These are phyloP conservation scores for Babesia ovata DNA, from an alignment of 169 alveolate genomes.

Conservation along the genomic window DNA sequence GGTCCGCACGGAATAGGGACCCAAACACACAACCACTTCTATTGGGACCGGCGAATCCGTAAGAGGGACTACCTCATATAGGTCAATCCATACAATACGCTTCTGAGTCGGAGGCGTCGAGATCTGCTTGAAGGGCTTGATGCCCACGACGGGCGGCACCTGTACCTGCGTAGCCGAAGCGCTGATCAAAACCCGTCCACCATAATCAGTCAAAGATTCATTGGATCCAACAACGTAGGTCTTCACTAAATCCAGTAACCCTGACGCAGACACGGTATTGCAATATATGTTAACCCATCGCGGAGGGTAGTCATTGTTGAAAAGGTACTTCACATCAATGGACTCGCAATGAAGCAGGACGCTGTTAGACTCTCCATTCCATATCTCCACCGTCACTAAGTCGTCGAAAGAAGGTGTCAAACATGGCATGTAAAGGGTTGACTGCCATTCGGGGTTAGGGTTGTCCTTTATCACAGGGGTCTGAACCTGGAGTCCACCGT, in stretches of 20 bases:
- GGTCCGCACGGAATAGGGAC: conserved; percentile 70
- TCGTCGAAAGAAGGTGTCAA: conserved; percentile 79
- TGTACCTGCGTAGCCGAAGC: conserved; percentile 70
- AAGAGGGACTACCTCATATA: conserved; percentile 73
- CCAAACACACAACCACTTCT: conserved; percentile 64
- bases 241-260: conserved; percentile 22
- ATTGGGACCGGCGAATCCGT: conserved; percentile 43
- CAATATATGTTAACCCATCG: conserved; percentile 70
- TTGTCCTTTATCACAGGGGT: conserved; percentile 78
- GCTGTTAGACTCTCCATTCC: conserved; percentile 58
- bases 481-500: conserved; percentile 78
- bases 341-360: conserved; percentile 52
- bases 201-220: conserved; percentile 60
- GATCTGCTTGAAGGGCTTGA: conserved; percentile 53
- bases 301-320: conserved; percentile 55
- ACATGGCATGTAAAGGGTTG: conserved; percentile 79
- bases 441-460: conserved; percentile 84
- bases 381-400: conserved; percentile 71
- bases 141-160: conserved; percentile 48
- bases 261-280: conserved; percentile 41
- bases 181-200: conserved; percentile 60
- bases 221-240: conserved; percentile 65
- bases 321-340: conserved; percentile 44
- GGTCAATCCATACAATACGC: conserved; percentile 70
- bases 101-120: conserved; percentile 72